phyloP scores from a whole-genome alignment of 2,329 filamentous ascomycete species.

The Penicillium nordicum region DNA sequence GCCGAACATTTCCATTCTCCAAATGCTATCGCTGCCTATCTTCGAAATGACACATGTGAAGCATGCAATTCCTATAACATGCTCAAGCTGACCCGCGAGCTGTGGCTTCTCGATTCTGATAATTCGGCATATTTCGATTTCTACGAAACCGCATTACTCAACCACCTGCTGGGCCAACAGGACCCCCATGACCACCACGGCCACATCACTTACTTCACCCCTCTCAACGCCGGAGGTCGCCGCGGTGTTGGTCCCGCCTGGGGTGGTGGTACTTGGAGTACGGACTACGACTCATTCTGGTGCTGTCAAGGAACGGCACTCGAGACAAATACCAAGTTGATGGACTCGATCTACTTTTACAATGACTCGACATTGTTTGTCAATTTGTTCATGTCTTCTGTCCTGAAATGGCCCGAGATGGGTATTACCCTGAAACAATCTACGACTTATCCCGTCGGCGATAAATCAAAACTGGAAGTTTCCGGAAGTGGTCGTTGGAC shows the following conservation, averaged over 20 bases:
- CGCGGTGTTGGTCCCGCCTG: conserved; percentile 52
- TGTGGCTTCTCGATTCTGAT: conserved; percentile 46
- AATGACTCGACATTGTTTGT: conserved; percentile 30
- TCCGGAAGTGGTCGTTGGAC: not conserved
- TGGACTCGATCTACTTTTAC: conserved; percentile 53
- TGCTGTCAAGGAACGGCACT: conserved; percentile 53
- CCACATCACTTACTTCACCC: conserved; percentile 54
- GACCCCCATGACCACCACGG: conserved; percentile 38
- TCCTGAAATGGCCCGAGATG: not conserved
- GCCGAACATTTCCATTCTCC: conserved; percentile 51
- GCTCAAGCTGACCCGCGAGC: conserved; percentile 54
- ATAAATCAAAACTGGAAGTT: not conserved
- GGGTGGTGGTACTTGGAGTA: conserved; percentile 55
- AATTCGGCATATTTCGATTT: conserved; percentile 51
- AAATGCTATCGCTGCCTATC: conserved; percentile 46
- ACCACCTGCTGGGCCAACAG: not conserved
- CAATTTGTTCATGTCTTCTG: not conserved
- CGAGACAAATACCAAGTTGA: conserved; percentile 54
- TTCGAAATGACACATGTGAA: conserved; percentile 49
- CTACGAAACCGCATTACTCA: conserved; percentile 40
- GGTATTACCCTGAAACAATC: not conserved
- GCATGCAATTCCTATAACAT: conserved; percentile 57
- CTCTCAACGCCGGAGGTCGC: conserved; percentile 46
- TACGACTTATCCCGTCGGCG: not conserved
- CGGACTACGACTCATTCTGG: conserved; percentile 54